These are phyloP conservation scores for Xylariomycetidae sp. DNA, from an alignment of 2,329 filamentous ascomycete genomes.

Conservation along the genomic window DNA sequence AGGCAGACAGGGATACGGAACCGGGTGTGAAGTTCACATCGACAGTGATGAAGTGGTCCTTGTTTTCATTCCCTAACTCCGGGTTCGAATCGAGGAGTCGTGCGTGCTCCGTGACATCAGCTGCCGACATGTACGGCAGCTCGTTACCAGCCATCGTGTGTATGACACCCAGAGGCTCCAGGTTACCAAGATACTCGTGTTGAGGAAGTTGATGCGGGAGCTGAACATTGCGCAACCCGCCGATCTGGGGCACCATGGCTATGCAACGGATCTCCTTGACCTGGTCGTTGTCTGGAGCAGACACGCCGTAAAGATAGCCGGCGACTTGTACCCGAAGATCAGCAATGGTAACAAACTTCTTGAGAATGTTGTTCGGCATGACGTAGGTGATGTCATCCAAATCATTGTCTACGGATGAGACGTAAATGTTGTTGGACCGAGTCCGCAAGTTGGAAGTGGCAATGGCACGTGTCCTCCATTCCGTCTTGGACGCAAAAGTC, in stretches of 20 bases:
- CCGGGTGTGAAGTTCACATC: constrained; percentile 95
- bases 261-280: constrained; percentile 97
- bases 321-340: constrained; percentile 96
- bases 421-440: constrained; percentile 96
- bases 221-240: constrained; percentile 86
- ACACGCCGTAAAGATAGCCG: constrained; percentile 89
- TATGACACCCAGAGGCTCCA: constrained; percentile 92
- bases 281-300: constrained; percentile 88
- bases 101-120: constrained; percentile 91
- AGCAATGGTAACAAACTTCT: constrained; percentile 95
- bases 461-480: constrained; percentile 95
- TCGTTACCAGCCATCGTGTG: constrained; percentile 95
- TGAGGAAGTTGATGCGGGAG: constrained; percentile 85
- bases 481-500: constrained; percentile 96
- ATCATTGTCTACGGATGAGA: constrained; percentile 90
- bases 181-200: constrained; percentile 78
- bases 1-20: constrained; percentile 89
- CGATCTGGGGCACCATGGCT: constrained; percentile 96
- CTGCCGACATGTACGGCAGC: constrained; percentile 90
- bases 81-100: constrained; percentile 79
- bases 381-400: constrained; percentile 92
- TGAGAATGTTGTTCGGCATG: constrained; percentile 98
- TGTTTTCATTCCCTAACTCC: constrained; percentile 76
- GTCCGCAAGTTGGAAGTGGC: constrained; percentile 94
- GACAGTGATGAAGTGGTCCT: constrained; percentile 87